phyloP scores from a whole-genome alignment of 805 yeast species.

The Nematodospora valgi region DNA sequence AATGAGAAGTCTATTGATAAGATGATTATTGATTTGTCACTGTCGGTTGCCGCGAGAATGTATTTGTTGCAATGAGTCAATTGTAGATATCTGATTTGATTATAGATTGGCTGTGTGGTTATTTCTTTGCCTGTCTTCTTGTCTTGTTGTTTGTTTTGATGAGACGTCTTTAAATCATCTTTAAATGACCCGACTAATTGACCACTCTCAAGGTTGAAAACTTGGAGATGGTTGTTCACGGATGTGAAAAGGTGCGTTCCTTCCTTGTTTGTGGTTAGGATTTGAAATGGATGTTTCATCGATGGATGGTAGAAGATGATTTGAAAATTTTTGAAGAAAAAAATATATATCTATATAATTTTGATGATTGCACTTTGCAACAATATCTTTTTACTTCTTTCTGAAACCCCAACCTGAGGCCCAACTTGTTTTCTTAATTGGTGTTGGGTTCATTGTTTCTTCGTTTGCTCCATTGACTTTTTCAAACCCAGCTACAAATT shows the following conservation, averaged over 20 bases:
- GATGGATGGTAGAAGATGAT: too few species aligned
- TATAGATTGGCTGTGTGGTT: slow-evolving; percentile 46
- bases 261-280: slow-evolving; percentile 40
- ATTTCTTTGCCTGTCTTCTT: slow-evolving; percentile 35
- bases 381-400: too few species aligned
- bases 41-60: slow-evolving; percentile 72
- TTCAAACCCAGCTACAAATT: slow-evolving; percentile 7
- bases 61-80: slow-evolving; percentile 49
- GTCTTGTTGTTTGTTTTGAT: slow-evolving; percentile 35
- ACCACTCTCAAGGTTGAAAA: slow-evolving; percentile 40
- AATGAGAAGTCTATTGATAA: slow-evolving; percentile 40
- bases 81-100: slow-evolving; percentile 62
- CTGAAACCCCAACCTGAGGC: slow-evolving; percentile 6
- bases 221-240: slow-evolving; percentile 57
- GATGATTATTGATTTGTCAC: slow-evolving; percentile 75
- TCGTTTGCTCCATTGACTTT: slow-evolving; percentile 1
- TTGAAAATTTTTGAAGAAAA: too few species aligned
- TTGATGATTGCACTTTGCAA: too few species aligned
- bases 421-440: background rate
- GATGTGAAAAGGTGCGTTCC: slow-evolving; percentile 54
- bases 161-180: slow-evolving; percentile 44
- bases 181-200: slow-evolving; percentile 56
- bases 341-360: too few species aligned
- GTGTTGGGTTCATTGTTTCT: background rate
- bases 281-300: slow-evolving; percentile 74